Base-by-base conservation (phyloP, 345 rosid species). In the Eucalyptus rudis region DNA sequence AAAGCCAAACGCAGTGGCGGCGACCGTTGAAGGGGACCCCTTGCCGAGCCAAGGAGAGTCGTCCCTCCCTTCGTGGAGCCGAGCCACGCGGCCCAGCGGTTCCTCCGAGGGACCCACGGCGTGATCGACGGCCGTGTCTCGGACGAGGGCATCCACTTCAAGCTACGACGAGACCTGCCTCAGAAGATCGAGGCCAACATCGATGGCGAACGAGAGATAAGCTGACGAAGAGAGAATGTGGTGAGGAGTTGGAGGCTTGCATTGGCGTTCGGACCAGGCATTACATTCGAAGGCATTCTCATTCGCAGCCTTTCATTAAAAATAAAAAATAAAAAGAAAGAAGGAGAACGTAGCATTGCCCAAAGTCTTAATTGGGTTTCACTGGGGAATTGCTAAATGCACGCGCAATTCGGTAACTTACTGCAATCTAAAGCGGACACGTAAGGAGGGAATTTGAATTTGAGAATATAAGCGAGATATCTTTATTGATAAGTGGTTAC, bases 261-360 rank as follows among this genome's bases (percentile, higher is more conserved):
- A 13, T 91, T 98, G 24, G 99, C 98, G 7, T 97, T 96, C 79
- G 99, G 99, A 15, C 99, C 99, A 15, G 99, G 99, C 56, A 95
- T 97, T 91, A 96, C 99, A 29, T 96, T 98, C 54, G 99, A 98
- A 94, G 97, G 99, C 89, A 95, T 96, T 51, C 98, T 97, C 88
- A 91, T 97, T 87, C 98, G 98, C 83, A 95, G 97, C 93, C 95
- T 96, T 33, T 94, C 83, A 81, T 89, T 52, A 52, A 16, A 52
- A 49, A 31, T 24, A 49, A 50, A 5, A 50, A 50, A 13, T 13
- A 0, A 2, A 49, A 49, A 36, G 4, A 36, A 40, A 40, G 5
- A 40, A 14, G 52, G 52, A 50, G 8, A 19, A 52, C 24, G 27
- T 10, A 13, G 27, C 27, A 19, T 10, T 9, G 44, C 11, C 81